Evolutionary conservation across 352 stramenopile species (phyloP), one percentile per base, ranked within the genome.

Genomic region (Discostella stelligera): DNA sequence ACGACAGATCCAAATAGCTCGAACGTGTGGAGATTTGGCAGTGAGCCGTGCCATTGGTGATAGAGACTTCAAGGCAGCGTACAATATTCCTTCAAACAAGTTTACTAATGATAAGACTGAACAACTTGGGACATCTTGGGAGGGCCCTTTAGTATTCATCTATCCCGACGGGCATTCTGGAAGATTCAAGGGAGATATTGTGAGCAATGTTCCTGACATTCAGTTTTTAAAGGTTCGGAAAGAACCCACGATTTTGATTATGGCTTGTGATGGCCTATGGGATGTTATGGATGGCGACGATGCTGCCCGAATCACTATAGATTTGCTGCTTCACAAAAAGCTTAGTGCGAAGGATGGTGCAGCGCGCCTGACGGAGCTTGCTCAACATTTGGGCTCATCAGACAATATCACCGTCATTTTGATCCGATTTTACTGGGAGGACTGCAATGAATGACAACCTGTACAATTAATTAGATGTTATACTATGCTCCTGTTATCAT

Each of bases 371-470:
- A 83, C 85, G n/a, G 80, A 93, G 68, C 77, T 93, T n/a, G 87
- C 85, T 11, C 85, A 89, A 59, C 80, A 90, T 64, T 67, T 93
- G 32, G 85, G 85, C 37, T 91, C 85, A 11, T 91, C 80, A 21
- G 87, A 93, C 56, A 93, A 93, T 67, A 83, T 91, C 52, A 93
- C 87, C 30, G 85, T 92, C 2, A 86, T 92, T 69, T 75, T 92
- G 25, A 75, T 92, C 50, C 49, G 73, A 54, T 81, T 90, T 62
- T 84, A 80, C 62, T 79, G 65, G 71, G 74, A 83, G 21, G 7
- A 44, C 37, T 13, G 37, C 37, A 44, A 44, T 44, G 37, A 44
- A 44, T 44, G 13, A 8, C 37, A 44, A 44, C 11, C 11, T 44
- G 37, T 44, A 44, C 37, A 44, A 14, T 14, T 11, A 8, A 44